Base-by-base conservation (phyloP, 176 grass and related monocot genomes). In the Chrysopogon serrulatus region DNA sequence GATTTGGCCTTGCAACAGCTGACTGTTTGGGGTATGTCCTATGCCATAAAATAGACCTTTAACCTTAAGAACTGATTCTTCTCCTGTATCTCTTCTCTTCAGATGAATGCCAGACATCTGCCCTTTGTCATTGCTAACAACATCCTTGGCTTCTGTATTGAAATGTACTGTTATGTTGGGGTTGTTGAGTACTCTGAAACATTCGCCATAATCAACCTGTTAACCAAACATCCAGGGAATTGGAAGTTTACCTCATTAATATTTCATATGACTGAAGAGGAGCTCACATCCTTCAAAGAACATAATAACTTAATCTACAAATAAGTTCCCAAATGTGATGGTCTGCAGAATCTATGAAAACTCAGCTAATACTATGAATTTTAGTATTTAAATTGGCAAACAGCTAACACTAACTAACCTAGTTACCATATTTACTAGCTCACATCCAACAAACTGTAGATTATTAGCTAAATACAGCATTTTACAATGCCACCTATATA, bases 181-280 rank as follows among this genome's bases (percentile, higher is more conserved):
- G 86, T 92, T 98, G 96, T 86, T 98, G 88, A 94, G 78, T 90
- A 98, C 93, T 98, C 96, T 98, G 91, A 98, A 98, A 98, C 91
- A 98, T 98, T 94, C 96, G 89, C 96, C 96, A 95, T 83, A 92
- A 95, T 90, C 75, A 95, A 95, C 93, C 96, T 98, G 96, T 98
- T 98, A 98, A 98, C 90, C 89, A 96, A 90, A 95, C 90, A 96
- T 94, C 69, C 89, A 93, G 93, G 87, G 76, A 93, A 94, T 96
- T 87, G 89, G 92, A 96, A 76, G 59, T 98, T 93, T 95, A 92
- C 74, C 76, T 90, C 90, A 85, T 88, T 87, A 82, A 95, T 90
- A 87, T 65, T 76, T 88, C 31, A 85, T 87, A 75, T 71, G 89
- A 92, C 82, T 90, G 35, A 91, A 84, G 47, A 87, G 56, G 21